Evolutionary conservation across 2,329 filamentous ascomycete species (phyloP).

Genomic region (Teratosphaeria viscida): DNA sequence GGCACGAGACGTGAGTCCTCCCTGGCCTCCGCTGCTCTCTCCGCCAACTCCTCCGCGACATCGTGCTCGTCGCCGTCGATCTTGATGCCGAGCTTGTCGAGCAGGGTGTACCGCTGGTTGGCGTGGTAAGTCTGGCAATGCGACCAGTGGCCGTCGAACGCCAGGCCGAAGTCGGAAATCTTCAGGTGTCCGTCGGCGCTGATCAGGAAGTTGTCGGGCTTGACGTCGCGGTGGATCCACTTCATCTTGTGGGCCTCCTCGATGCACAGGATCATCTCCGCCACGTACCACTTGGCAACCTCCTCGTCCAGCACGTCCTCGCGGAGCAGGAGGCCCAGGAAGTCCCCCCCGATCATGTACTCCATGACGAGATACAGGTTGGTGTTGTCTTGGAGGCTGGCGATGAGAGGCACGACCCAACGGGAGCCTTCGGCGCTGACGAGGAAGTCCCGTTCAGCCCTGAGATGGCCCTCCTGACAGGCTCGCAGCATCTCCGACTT

Average conservation of each 20-base stretch:
- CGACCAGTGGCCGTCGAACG: slow-evolving; percentile 90
- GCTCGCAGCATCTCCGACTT: slow-evolving; percentile 89
- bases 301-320: slow-evolving; percentile 73
- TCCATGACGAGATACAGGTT: slow-evolving; percentile 95
- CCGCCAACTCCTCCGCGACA: slow-evolving; percentile 36
- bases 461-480: slow-evolving; percentile 82
- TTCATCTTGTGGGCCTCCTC: slow-evolving; percentile 80
- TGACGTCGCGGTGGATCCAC: slow-evolving; percentile 93
- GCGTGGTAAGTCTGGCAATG: slow-evolving; percentile 83
- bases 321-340: slow-evolving; percentile 74
- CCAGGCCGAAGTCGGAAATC: slow-evolving; percentile 91
- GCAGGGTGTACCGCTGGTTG: slow-evolving; percentile 66
- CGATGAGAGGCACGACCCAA: slow-evolving; percentile 81
- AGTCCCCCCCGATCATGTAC: slow-evolving; percentile 95
- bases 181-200: slow-evolving; percentile 81
- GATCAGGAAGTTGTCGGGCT: slow-evolving; percentile 95
- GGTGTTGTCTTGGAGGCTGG: slow-evolving; percentile 76
- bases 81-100: slow-evolving; percentile 64
- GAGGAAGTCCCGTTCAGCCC: slow-evolving; percentile 84
- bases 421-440: slow-evolving; percentile 77
- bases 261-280: slow-evolving; percentile 91
- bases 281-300: slow-evolving; percentile 75
- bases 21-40: slow-evolving; percentile 12
- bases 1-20: slow-evolving; percentile 2
- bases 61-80: slow-evolving; percentile 68